Conservation (phyloP, 371 early-diverging fungal genomes). For the Batrachochytrium dendrobatidis region DNA sequence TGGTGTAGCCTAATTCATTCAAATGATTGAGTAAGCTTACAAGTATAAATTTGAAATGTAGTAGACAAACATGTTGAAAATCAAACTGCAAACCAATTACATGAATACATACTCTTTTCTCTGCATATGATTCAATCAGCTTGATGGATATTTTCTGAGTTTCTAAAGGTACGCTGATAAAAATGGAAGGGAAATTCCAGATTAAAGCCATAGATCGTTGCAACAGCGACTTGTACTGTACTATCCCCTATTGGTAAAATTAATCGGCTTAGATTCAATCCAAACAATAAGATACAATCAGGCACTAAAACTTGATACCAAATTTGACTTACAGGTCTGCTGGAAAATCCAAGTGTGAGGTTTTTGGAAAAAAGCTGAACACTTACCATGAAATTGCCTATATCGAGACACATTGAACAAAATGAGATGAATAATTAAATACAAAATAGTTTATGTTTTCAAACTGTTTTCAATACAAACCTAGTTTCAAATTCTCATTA, state of each 20-base stretch:
- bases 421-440: no score
- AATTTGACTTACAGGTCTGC: conserved; percentile 59
- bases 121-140: conserved; percentile 63
- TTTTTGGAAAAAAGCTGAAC: conserved; percentile 54
- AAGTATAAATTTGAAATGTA: conserved; percentile 6
- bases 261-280: neutral
- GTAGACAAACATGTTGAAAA: conserved; percentile 1
- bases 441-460: no score
- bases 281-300: neutral
- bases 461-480: no score
- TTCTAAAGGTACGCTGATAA: conserved; percentile 60
- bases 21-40: neutral
- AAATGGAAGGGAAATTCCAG: conserved; percentile 57
- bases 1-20: conserved; percentile 36
- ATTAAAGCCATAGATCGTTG: conserved; percentile 58
- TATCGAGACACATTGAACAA: neutral
- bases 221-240: conserved; percentile 65
- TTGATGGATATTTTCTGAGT: conserved; percentile 57
- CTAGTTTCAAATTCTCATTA: conserved; percentile 65
- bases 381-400: conserved; percentile 77
- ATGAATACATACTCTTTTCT: conserved; percentile 40
- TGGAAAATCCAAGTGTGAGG: conserved; percentile 41
- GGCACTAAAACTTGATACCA: neutral
- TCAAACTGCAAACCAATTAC: neutral
- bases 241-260: conserved; percentile 60